These are phyloP conservation scores for Podila epicladia DNA, from an alignment of 192 early-diverging fungal genomes.

Conservation along the genomic window DNA sequence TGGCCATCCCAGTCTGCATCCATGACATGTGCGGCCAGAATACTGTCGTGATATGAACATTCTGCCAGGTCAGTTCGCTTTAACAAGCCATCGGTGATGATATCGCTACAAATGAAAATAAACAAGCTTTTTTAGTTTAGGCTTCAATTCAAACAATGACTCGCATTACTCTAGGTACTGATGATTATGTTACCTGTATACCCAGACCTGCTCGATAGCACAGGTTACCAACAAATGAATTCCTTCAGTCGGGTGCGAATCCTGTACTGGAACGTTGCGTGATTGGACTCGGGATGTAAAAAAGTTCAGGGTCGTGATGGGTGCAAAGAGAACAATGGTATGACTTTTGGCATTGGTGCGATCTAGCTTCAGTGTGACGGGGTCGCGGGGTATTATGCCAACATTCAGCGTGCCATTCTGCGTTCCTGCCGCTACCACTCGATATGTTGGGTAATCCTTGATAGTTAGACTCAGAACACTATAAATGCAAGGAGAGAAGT, in stretches of 20 bases:
- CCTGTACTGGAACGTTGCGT: neutral
- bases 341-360: constrained; percentile 22
- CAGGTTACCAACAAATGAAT: constrained; percentile 64
- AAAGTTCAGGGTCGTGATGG: constrained; percentile 36
- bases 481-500: neutral
- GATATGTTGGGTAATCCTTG: constrained; percentile 35
- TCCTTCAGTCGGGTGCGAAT: constrained; percentile 18
- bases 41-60: constrained; percentile 64
- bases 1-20: constrained; percentile 71
- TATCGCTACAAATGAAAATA: constrained; percentile 36
- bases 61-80: constrained; percentile 55
- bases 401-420: constrained; percentile 47
- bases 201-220: constrained; percentile 62
- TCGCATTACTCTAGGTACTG: neutral
- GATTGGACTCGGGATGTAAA: constrained; percentile 27
- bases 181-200: constrained; percentile 54
- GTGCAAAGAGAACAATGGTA: constrained; percentile 41
- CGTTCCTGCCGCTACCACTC: constrained; percentile 42
- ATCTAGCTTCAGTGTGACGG: constrained; percentile 21
- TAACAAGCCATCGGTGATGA: constrained; percentile 50
- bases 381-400: constrained; percentile 32
- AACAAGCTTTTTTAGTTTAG: neutral
- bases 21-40: constrained; percentile 63
- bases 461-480: constrained; percentile 40
- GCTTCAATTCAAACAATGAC: neutral